Percentiles rank a stretch among this genome's conserved stretches.
Conservation (phyloP, 768 basidiomycete genomes). For the Inosperma sp. region DNA sequence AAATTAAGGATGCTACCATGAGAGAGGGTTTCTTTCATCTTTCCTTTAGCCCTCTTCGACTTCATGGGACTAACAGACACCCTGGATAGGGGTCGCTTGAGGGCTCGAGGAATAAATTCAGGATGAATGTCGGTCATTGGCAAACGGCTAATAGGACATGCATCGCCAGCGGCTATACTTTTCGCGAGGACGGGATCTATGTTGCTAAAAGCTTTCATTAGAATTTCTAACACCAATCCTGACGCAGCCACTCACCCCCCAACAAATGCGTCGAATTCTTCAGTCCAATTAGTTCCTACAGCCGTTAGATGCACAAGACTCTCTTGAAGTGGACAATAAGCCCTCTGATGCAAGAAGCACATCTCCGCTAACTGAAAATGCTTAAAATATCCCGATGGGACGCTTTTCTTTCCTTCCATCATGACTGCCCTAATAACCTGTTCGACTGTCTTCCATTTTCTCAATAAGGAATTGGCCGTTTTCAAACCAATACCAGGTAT, state of each 20-base stretch:
- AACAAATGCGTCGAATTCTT: slow-evolving; percentile 65
- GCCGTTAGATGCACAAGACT: slow-evolving; percentile 68
- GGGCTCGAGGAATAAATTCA: slow-evolving; percentile 47
- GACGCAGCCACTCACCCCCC: slow-evolving; percentile 47
- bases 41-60: slow-evolving; percentile 44
- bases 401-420: slow-evolving; percentile 77
- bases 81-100: slow-evolving; percentile 35
- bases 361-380: slow-evolving; percentile 81
- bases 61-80: slow-evolving; percentile 20
- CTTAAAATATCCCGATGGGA: slow-evolving; percentile 72
- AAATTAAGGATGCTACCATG: slow-evolving; percentile 51
- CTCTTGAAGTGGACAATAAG: slow-evolving; percentile 71
- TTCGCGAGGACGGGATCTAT: slow-evolving; percentile 61
- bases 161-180: slow-evolving; percentile 60
- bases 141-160: slow-evolving; percentile 62
- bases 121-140: slow-evolving; percentile 82
- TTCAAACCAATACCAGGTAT: slow-evolving; percentile 91
- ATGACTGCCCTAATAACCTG: slow-evolving; percentile 71
- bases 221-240: not conserved
- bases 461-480: slow-evolving; percentile 78
- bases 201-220: slow-evolving; percentile 42
- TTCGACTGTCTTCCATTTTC: slow-evolving; percentile 83
- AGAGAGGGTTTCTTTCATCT: slow-evolving; percentile 35
- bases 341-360: slow-evolving; percentile 89
- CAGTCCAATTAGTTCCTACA: slow-evolving; percentile 52